Percentiles rank a stretch among this genome's conserved stretches.
Evolutionary conservation across 306 rosid species (phyloP).

Genomic region (Potentilla sterilis): DNA sequence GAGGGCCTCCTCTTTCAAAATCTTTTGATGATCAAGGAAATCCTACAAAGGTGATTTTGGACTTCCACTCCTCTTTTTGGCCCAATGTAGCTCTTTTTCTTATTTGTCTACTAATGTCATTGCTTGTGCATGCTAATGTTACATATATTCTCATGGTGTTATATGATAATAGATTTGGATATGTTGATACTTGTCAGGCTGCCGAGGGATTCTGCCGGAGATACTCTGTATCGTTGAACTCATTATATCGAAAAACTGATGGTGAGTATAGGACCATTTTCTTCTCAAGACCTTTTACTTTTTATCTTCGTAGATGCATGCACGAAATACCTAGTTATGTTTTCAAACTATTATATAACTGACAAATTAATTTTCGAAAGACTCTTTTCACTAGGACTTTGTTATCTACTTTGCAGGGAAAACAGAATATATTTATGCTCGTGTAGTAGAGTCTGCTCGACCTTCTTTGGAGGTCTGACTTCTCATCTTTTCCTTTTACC

Average conservation of each 20-base stretch:
- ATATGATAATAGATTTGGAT: neutral
- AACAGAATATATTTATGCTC: conserved; percentile 84
- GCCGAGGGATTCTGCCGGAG: conserved; percentile 80
- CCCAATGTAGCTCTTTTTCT: neutral
- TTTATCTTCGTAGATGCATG: neutral
- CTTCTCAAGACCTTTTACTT: no score
- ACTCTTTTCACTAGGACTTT: conserved; percentile 14
- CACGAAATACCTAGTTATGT: neutral
- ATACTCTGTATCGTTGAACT: conserved; percentile 68
- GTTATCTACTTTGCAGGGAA: conserved; percentile 65
- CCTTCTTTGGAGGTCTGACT: conserved; percentile 66
- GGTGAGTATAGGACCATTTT: conserved; percentile 51
- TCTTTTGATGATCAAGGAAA: conserved; percentile 81
- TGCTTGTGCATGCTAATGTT: neutral
- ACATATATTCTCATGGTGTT: neutral
- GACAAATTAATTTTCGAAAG: neutral
- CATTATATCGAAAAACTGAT: conserved; percentile 60
- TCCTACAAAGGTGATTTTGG: conserved; percentile 67
- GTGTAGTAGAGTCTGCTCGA: conserved; percentile 65
- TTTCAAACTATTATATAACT: conserved; percentile 6
- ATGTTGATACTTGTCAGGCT: conserved; percentile 62
- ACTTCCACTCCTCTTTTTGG: neutral
- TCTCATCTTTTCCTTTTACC: conserved; percentile 6
- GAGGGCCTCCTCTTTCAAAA: conserved; percentile 95
- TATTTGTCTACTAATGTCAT: conserved; percentile 1